Base-by-base conservation (phyloP, 805 yeast genomes). In the Barnettozyma wickerhamii region DNA sequence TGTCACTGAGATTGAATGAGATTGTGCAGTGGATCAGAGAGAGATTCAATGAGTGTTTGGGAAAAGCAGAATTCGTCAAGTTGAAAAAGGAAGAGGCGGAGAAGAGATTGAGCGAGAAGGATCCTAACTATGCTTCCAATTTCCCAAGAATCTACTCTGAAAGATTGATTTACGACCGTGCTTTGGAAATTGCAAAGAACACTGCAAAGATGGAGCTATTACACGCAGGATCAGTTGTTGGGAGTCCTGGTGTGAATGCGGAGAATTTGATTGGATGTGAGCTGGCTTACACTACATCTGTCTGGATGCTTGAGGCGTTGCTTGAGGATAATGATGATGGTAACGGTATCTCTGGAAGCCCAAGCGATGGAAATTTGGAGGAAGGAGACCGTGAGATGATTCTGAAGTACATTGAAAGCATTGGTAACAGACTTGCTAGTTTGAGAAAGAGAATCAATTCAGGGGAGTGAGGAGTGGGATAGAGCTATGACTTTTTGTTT, bases 291-390 rank as follows among this genome's bases (percentile, higher is more conserved):
- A 86, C 95, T 4, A 87, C 96, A 0, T 81, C 96, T 0, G 77
- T 91, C 38, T 91, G 97, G 97, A 88, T 91, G 96, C 68, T 91
- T 55, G 95, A 88, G 57, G 88, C 96, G 1, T 66, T 91, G 20
- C 62, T 89, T 40, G 91, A 84, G 44, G 61, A 64, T 27, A 67
- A 63, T 23, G 55, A 49, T 10, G 66, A 61, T 36, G 38, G 35
- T 10, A 23, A 29, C 10, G 34, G 17, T 20, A 19, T 32, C 21
- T 14, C 10, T 27, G 30, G 20, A 19, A 19, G 7, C 9, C 21
- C 5, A 4, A 28, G 38, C 5, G 34, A 39, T 19, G 60, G 55
- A 28, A 72, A 60, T 45, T 66, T 90, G 43, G 95, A 86, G 54
- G 74, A 68, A 5, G 87, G 81, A 37, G 98, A 91, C 60, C 67